Evolutionary conservation across 805 yeast genomes (phyloP), one percentile per base, ranked within the genome.

Genomic region (Metschnikowia lachancei): DNA sequence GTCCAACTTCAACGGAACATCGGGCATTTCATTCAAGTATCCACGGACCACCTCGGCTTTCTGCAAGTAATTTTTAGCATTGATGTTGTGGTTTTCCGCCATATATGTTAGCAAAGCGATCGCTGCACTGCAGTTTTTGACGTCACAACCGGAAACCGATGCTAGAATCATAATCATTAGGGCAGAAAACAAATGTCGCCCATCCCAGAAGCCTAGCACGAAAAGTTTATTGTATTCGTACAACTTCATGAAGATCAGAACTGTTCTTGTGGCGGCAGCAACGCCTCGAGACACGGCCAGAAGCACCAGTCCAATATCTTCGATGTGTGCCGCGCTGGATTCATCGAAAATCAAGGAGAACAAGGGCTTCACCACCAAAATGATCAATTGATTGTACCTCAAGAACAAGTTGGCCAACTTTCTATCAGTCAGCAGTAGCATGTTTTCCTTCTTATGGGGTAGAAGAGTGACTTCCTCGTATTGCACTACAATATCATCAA

Each of bases 161-260:
- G 66, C 60, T 49, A 68, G 56, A 11, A 67, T 53, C 30, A 67
- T 44, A 18, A 64, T 47, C 17, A 68, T 50, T 19, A 68, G 47
- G 1, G 75, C 67, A 4, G 64, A 56, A 45, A 61, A 70, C 33
- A 70, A 51, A 54, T 70, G 70, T 49, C 67, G 72, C 38, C 67
- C 55, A 46, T 71, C 76, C 71, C 73, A 70, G 45, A 62, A 69
- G 2, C 75, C 76, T 14, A 65, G 52, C 17, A 58, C 52, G 44
- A 69, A 69, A 12, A 69, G 47, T 36, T 63, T 55, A n/a, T 61
- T 49, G 41, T 57, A 49, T 29, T 59, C 59, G 35, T 60, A 64
- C 35, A 70, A 54, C 42, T 65, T 59, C 28, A 59, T 36, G 4
- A 66, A 39, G 4, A 69, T 57, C 42, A 66, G 64, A 17, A 70